Base-by-base conservation (phyloP, 768 basidiomycete genomes). In the Lanmaoa pseudosensibilis region DNA sequence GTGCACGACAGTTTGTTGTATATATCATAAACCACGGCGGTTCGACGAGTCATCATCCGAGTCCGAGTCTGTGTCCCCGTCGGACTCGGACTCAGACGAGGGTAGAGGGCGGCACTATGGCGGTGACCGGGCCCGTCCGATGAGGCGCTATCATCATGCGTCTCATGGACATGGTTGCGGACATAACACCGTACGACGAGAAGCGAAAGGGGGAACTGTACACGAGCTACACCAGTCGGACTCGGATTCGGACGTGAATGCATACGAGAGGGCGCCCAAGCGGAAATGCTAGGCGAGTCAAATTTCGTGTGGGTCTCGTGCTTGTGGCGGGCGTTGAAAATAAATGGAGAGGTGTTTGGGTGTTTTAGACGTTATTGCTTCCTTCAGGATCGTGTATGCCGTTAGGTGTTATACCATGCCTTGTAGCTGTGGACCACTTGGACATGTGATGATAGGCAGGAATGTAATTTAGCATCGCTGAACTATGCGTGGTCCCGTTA, bases 31-130 rank as follows among this genome's bases (percentile, higher is more conserved):
- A 67, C 87, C 88, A 1, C 80, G 82, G 54, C 74, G 67, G 48
- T 94, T 92, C 58, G 92, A 92, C 73, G 92, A 94, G 66, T 93
- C 92, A 1, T 90, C 86, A 0, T 85, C 84, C 34, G 81, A 82
- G 40, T 83, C 82, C 0, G 85, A 81, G 40, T 80, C 83, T 2
- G 80, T 80, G 48, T 72, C 53, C 10, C 40, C 27, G 11, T 56
- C 74, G 0, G 77, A 71, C 37, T 65, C 71, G 0, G 72, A 70
- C n/a, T 66, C 69, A 23, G 56, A 57, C 33, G 9, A 33, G 13
- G 51, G 37, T 8, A 25, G 45, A n/a, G 56, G 51, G n/a, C 54
- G 48, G 15, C 21, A 21, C 18, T 38, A 44, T n/a, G 27, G 40
- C 12, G 37, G 40, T 19, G 62, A 57, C 21, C 61, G 44, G 11